A percentile compares a stretch with the other conserved stretches of the same genome.
Evolutionary conservation across 129 eudicot genomes (phyloP).

Genomic region (Saposhnikovia divaricata): DNA sequence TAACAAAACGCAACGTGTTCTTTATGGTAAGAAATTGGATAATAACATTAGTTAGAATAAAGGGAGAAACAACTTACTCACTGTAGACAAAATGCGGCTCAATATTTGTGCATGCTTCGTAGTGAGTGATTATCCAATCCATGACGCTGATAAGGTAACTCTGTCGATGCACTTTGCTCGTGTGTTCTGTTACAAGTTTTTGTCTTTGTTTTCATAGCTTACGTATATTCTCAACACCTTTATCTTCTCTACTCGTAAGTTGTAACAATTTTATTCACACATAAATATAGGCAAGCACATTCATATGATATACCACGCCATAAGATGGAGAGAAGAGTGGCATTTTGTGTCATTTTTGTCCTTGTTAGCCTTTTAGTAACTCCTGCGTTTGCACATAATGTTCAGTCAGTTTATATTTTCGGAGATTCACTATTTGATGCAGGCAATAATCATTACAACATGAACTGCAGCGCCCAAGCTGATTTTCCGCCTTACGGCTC

Average conservation of each 20-base stretch:
- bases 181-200: conserved; percentile 22
- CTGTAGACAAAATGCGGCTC: background rate
- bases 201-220: conserved; percentile 7
- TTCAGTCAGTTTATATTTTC: conserved; percentile 23
- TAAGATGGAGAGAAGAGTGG: background rate
- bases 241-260: background rate
- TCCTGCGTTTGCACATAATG: conserved; percentile 12
- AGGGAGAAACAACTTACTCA: background rate
- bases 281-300: background rate
- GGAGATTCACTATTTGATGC: conserved; percentile 40
- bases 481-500: conserved; percentile 42
- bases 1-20: too few species aligned
- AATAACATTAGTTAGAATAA: background rate
- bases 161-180: conserved; percentile 24
- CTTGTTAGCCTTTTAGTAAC: background rate
- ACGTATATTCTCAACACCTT: conserved; percentile 6
- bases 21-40: background rate
- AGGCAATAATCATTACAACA: conserved; percentile 33
- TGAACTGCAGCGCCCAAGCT: conserved; percentile 33
- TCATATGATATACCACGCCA: background rate
- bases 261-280: background rate
- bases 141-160: conserved; percentile 5
- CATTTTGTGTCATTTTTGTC: conserved; percentile 1
- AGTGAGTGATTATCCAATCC: background rate
- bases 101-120: background rate